Conservation (phyloP, 257 asterid genomes). For the Gentiana dahurica region DNA sequence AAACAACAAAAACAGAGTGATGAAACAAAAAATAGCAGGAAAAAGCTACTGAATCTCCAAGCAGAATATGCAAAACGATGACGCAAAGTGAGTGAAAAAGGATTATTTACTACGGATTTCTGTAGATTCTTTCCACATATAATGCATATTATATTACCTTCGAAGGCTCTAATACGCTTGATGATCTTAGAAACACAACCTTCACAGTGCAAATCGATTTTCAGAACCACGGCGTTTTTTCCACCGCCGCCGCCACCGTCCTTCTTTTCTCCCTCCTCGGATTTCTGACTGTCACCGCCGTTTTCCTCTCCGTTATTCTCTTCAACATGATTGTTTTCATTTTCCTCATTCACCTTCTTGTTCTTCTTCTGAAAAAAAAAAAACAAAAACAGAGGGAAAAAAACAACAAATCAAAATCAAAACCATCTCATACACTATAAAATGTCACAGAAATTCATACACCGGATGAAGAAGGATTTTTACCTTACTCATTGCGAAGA, state of each 20-base stretch:
- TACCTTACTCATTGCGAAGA: slow-evolving; percentile 14
- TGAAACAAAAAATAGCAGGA: not conserved
- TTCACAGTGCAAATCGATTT: slow-evolving; percentile 64
- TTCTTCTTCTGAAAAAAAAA: slow-evolving; percentile 18
- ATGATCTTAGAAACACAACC: slow-evolving; percentile 63
- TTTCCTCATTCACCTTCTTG: slow-evolving; percentile 11
- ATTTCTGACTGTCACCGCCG: not conserved
- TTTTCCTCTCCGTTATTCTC: not conserved
- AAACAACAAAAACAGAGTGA: not conserved
- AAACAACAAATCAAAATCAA: not conserved
- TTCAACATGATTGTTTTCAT: not conserved
- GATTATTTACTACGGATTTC: not conserved
- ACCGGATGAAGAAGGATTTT: not conserved
- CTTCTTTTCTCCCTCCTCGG: slow-evolving; percentile 22
- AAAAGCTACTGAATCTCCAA: not conserved
- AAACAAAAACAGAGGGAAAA: not conserved
- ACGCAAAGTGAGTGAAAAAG: not conserved
- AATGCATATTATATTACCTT: slow-evolving; percentile 27
- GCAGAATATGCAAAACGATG: not conserved
- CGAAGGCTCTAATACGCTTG: slow-evolving; percentile 36
- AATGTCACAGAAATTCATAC: not conserved
- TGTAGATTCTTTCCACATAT: not conserved
- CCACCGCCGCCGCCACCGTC: slow-evolving; percentile 7
- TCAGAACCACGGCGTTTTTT: slow-evolving; percentile 37
- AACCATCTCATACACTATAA: too few relatives aligned